These are phyloP conservation scores for Cnidoscolus chayamansa DNA, from an alignment of 441 rosid species.

Conservation along the genomic window DNA sequence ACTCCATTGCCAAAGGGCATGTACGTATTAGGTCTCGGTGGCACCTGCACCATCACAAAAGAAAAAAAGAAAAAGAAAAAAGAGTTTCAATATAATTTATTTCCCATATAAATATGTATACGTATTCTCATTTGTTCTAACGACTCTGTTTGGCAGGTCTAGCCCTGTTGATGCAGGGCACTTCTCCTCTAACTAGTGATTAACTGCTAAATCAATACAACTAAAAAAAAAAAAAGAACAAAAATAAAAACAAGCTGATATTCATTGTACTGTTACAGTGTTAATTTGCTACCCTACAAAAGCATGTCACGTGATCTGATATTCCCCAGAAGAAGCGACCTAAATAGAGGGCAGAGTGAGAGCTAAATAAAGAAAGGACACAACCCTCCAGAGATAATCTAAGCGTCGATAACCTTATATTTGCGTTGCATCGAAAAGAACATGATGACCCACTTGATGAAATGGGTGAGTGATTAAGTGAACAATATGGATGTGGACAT, in stretches of 20 bases:
- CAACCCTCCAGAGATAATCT: slow-evolving; percentile 11
- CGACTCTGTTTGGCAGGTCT: too few species aligned
- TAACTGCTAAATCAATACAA: too few species aligned
- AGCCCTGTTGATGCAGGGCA: too few species aligned
- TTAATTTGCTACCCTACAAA: slow-evolving; percentile 38
- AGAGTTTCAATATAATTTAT: background rate
- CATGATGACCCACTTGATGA: slow-evolving; percentile 27
- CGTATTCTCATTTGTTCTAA: too few species aligned
- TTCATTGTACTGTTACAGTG: background rate
- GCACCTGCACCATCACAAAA: slow-evolving; percentile 49
- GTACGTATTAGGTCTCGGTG: slow-evolving; percentile 70
- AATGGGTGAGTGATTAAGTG: too few species aligned
- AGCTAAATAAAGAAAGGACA: slow-evolving; percentile 26
- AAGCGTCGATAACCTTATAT: slow-evolving; percentile 25
- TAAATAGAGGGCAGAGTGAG: too few species aligned
- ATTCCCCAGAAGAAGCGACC: slow-evolving; percentile 5
- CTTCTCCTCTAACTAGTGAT: too few species aligned
- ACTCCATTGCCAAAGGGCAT: slow-evolving; percentile 94
- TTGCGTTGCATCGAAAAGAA: slow-evolving; percentile 4
- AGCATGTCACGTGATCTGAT: slow-evolving; percentile 43
- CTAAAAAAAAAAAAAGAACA: too few species aligned
- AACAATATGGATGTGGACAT: too few species aligned
- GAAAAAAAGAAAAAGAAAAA: background rate
- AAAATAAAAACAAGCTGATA: too few species aligned
- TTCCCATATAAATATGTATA: too few species aligned